These are phyloP conservation scores for Kwoniella sp. DNA, from an alignment of 768 basidiomycete genomes.

Conservation along the genomic window DNA sequence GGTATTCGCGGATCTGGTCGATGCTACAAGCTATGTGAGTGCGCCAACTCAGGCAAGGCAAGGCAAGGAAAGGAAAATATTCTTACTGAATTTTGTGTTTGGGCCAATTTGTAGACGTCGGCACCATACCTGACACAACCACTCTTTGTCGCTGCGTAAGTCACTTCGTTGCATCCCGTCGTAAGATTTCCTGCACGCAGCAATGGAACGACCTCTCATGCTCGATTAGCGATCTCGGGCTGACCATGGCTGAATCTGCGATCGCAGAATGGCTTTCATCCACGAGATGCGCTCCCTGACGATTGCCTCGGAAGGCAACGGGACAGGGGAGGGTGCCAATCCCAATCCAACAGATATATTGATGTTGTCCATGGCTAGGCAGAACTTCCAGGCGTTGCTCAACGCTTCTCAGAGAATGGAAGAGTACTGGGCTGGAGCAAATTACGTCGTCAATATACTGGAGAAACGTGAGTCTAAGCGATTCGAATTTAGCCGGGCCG, in stretches of 20 bases:
- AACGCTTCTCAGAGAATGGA: constrained; percentile 42
- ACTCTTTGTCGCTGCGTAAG: constrained; percentile 47
- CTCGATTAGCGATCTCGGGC: too few relatives aligned
- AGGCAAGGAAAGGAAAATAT: background rate
- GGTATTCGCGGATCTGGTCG: constrained; percentile 50
- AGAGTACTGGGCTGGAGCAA: constrained; percentile 46
- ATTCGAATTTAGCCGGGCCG: background rate
- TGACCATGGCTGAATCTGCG: too few relatives aligned
- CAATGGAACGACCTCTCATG: too few relatives aligned
- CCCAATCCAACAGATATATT: constrained; percentile 41
- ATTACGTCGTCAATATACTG: constrained; percentile 34
- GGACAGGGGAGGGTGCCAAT: constrained; percentile 3
- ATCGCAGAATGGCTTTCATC: constrained; percentile 44
- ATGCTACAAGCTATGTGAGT: constrained; percentile 31
- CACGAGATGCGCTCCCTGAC: constrained; percentile 40
- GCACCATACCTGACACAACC: constrained; percentile 47
- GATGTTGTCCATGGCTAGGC: constrained; percentile 42
- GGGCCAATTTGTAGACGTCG: too few relatives aligned
- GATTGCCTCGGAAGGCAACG: constrained; percentile 6
- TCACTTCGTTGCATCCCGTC: too few relatives aligned
- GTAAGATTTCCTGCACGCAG: too few relatives aligned
- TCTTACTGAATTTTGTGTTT: too few relatives aligned
- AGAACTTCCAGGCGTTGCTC: constrained; percentile 44
- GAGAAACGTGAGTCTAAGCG: constrained; percentile 37
- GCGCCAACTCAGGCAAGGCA: background rate